phyloP scores from a whole-genome alignment of 176 grass and related monocot species.

The Rhynchospora pubera region DNA sequence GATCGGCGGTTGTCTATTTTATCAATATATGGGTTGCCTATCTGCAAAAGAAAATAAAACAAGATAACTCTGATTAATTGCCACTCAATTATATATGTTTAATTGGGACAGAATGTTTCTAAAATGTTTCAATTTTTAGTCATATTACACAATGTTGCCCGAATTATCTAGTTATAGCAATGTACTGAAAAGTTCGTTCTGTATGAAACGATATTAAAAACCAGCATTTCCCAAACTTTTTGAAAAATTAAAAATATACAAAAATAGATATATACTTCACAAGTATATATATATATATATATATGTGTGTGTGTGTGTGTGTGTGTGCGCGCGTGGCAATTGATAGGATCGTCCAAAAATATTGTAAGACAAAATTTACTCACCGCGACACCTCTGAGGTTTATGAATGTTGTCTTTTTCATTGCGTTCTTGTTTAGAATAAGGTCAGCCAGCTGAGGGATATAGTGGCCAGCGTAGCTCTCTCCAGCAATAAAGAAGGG shows the following conservation, averaged over 20 bases:
- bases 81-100: background rate
- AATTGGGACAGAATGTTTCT: background rate
- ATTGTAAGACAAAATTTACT: background rate
- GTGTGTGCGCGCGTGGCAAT: too few relatives aligned
- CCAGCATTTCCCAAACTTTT: too few relatives aligned
- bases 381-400: slow-evolving; percentile 20
- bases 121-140: background rate
- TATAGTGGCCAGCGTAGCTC: slow-evolving; percentile 39
- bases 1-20: background rate
- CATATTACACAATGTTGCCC: background rate
- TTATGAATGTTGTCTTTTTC: background rate
- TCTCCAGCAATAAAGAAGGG: slow-evolving; percentile 29
- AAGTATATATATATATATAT: background rate
- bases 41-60: background rate
- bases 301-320: too few relatives aligned
- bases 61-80: background rate
- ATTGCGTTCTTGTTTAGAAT: slow-evolving; percentile 13
- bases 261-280: background rate
- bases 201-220: background rate
- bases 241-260: background rate
- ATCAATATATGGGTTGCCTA: slow-evolving; percentile 27
- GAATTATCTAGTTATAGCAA: background rate
- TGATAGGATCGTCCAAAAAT: background rate
- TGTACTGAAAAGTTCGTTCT: background rate
- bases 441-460: slow-evolving; percentile 29